phyloP scores from a whole-genome alignment of 768 basidiomycete genomes.

The Podaxis sp. region DNA sequence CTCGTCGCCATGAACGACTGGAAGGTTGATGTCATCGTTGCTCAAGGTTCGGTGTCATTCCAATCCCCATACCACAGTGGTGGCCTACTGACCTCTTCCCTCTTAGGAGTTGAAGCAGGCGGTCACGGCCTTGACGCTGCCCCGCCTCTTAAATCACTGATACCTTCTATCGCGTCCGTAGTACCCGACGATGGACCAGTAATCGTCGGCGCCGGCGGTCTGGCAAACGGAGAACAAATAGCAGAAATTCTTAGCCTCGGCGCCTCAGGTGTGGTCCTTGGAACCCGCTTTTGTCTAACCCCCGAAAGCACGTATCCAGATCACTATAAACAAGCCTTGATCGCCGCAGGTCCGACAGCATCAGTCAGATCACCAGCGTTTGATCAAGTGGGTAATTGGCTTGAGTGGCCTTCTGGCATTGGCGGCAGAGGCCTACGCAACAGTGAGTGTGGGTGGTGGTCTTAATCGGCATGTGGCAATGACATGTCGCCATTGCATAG shows the following conservation, averaged over 20 bases:
- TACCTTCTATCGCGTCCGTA: constrained; percentile 52
- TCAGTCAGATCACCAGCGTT: constrained; percentile 67
- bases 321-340: constrained; percentile 51
- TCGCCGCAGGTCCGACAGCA: constrained; percentile 40
- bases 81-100: constrained; percentile 5
- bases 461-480: not conserved
- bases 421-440: constrained; percentile 65
- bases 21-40: constrained; percentile 73
- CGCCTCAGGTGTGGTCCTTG: constrained; percentile 69
- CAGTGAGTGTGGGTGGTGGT: constrained; percentile 24
- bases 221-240: constrained; percentile 63
- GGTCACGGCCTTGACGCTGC: constrained; percentile 67
- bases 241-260: constrained; percentile 67
- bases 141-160: constrained; percentile 58
- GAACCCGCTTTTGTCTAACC: constrained; percentile 74
- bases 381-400: constrained; percentile 53
- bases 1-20: constrained; percentile 59
- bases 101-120: constrained; percentile 73
- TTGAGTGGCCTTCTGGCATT: constrained; percentile 60
- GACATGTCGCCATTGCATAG: constrained; percentile 29
- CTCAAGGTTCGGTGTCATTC: constrained; percentile 55
- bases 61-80: not conserved
- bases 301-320: constrained; percentile 61
- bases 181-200: constrained; percentile 44
- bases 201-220: constrained; percentile 74